Evolutionary conservation across 495 filamentous ascomycete genomes (phyloP), one percentile per base, ranked within the genome.

Genomic region (Articulospora tetracladia): DNA sequence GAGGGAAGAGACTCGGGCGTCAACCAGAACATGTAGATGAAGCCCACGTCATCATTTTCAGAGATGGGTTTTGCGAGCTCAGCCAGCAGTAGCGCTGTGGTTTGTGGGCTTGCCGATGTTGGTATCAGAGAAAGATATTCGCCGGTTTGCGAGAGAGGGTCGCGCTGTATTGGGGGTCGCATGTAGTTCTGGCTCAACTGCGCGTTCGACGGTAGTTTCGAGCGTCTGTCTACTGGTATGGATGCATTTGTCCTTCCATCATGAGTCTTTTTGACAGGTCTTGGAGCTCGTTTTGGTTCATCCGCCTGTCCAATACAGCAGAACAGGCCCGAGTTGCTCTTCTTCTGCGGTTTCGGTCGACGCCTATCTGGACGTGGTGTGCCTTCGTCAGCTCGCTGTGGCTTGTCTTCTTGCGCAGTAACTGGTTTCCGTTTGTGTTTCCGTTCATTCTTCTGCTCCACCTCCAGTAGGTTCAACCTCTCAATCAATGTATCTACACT

Each of bases 21-120:
- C 3, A 97, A 77, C 92, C 92, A 96, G 81, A 97, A 98, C 66
- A 98, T 94, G 78, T 98, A 98, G 64, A 98, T 98, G 69, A 92
- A 98, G 36, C 94, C 94, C 47, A 90, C 80, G 49, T 95, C 90
- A 66, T 98, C 94, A 41, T 77, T 73, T 4, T 73, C 73, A 2
- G 90, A 90, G 60, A 95, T 80, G 12, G 93, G 91, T 67, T 96
- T 96, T 15, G 85, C 83, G 3, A 98, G 77, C 69, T 97, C 93
- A 28, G 81, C 76, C 41, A 90, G 79, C 26, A 93, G 78, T 22
- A 73, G 67, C 7, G 86, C 86, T 19, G 85, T 86, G 19, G 81
- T 89, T 70, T 84, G 76, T 1, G 87, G 88, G 0, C 81, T 79
- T 17, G 87, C 76, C 17, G 73, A 70, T 8, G 74, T 58, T 1